These are phyloP conservation scores for Bolboschoenoplectus hybrid DNA, from an alignment of 202 grass and related monocot genomes.

Conservation along the genomic window DNA sequence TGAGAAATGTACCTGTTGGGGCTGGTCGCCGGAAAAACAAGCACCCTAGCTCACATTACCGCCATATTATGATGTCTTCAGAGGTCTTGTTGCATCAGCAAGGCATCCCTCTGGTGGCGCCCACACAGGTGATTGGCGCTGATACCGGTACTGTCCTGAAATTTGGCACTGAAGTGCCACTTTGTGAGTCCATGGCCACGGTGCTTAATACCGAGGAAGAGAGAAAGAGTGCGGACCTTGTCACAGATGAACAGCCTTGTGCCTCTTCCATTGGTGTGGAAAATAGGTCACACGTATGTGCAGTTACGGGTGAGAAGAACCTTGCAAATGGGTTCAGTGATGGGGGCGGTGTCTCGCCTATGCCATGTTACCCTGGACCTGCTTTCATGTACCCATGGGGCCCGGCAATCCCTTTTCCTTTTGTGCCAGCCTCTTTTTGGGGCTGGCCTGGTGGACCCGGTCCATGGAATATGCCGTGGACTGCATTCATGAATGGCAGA, in stretches of 20 bases:
- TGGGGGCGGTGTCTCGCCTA: conserved; percentile 40
- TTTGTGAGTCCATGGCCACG: conserved; percentile 53
- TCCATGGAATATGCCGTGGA: conserved; percentile 49
- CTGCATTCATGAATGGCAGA: conserved; percentile 44
- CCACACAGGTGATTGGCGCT: conserved; percentile 23
- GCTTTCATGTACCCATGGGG: conserved; percentile 56
- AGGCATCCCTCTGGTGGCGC: conserved; percentile 34
- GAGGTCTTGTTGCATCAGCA: conserved; percentile 47
- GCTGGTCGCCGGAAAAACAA: conserved; percentile 82
- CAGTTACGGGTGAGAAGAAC: conserved; percentile 46
- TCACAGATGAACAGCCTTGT: conserved; percentile 61
- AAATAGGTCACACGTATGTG: conserved; percentile 41
- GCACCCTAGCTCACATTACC: conserved; percentile 45
- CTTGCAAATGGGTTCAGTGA: conserved; percentile 45
- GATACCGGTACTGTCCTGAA: conserved; percentile 57
- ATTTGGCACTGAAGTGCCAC: conserved; percentile 76
- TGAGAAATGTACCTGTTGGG: conserved; percentile 80
- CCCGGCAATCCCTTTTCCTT: conserved; percentile 56
- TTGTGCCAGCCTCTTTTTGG: conserved; percentile 55
- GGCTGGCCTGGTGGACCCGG: conserved; percentile 60
- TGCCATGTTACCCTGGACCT: conserved; percentile 64
- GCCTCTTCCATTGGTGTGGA: conserved; percentile 46
- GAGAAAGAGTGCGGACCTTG: conserved; percentile 43
- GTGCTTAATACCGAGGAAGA: conserved; percentile 49
- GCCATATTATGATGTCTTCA: conserved; percentile 47